Conservation (phyloP, 177 flowering plant species). For the Telopea speciosissima region DNA sequence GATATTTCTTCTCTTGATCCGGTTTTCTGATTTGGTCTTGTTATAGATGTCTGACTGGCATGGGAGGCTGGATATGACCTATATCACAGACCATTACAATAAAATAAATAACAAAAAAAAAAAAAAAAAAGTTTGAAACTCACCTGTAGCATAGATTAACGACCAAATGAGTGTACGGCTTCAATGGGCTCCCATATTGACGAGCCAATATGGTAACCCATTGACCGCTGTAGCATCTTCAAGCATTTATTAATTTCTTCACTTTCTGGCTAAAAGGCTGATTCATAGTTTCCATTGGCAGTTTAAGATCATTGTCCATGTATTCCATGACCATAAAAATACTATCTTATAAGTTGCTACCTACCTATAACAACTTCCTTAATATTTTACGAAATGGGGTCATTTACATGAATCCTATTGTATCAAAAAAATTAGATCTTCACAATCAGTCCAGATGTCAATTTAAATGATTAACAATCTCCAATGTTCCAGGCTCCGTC, state of each 20-base stretch:
- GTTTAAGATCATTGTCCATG: conserved; percentile 99
- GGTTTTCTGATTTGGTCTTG: no score
- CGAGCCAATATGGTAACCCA: no score
- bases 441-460: no score
- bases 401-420: no score
- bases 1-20: no score
- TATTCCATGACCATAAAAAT: conserved; percentile 99
- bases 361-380: conserved; percentile 96
- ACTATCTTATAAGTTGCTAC: conserved; percentile 77
- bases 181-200: conserved; percentile 96
- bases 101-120: no score
- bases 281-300: conserved; percentile 83
- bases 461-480: no score
- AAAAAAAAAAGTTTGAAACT: conserved; percentile 16
- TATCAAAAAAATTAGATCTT: no score
- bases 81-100: neutral
- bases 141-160: conserved; percentile 99
- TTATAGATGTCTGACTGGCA: no score
- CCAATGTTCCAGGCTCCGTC: no score
- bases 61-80: no score
- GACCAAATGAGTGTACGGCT: conserved; percentile 95
- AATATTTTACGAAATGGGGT: no score
- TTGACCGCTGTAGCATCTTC: conserved; percentile 88
- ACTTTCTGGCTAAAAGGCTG: conserved; percentile 94
- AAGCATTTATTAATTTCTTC: conserved; percentile 96